phyloP scores from a whole-genome alignment of 2,329 filamentous ascomycete genomes.

The Epichloe festucae region DNA sequence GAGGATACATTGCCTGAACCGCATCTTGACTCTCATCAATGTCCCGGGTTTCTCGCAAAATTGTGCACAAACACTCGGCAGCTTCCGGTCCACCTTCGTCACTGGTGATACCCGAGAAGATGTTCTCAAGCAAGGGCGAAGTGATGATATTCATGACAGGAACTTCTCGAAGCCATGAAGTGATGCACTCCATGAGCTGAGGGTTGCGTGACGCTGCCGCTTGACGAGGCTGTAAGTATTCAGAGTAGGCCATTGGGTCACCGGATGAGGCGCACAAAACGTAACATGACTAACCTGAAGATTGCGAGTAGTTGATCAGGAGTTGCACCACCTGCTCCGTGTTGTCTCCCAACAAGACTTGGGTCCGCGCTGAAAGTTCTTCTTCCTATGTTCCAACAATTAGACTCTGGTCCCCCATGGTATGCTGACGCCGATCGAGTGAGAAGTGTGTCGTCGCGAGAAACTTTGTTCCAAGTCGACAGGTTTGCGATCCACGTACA shows the following conservation, averaged over 20 bases:
- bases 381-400: slow-evolving; percentile 64
- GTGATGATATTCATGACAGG: slow-evolving; percentile 71
- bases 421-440: slow-evolving; percentile 22
- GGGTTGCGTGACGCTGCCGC: slow-evolving; percentile 73
- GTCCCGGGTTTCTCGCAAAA: slow-evolving; percentile 84
- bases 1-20: slow-evolving; percentile 73
- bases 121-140: slow-evolving; percentile 69
- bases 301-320: slow-evolving; percentile 81
- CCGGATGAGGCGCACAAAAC: neutral
- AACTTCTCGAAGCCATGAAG: slow-evolving; percentile 91
- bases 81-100: slow-evolving; percentile 75
- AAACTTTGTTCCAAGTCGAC: slow-evolving; percentile 26
- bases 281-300: slow-evolving; percentile 53
- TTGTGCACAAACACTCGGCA: slow-evolving; percentile 82
- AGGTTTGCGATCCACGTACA: slow-evolving; percentile 65
- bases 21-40: slow-evolving; percentile 78
- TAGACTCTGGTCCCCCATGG: slow-evolving; percentile 19
- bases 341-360: slow-evolving; percentile 83
- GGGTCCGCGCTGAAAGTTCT: slow-evolving; percentile 74
- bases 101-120: slow-evolving; percentile 63
- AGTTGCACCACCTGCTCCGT: slow-evolving; percentile 76
- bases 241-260: neutral
- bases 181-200: slow-evolving; percentile 86
- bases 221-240: slow-evolving; percentile 19
- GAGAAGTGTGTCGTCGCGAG: slow-evolving; percentile 19